phyloP scores from a whole-genome alignment of 371 early-diverging fungal genomes.

The Mucor circinelloides region DNA sequence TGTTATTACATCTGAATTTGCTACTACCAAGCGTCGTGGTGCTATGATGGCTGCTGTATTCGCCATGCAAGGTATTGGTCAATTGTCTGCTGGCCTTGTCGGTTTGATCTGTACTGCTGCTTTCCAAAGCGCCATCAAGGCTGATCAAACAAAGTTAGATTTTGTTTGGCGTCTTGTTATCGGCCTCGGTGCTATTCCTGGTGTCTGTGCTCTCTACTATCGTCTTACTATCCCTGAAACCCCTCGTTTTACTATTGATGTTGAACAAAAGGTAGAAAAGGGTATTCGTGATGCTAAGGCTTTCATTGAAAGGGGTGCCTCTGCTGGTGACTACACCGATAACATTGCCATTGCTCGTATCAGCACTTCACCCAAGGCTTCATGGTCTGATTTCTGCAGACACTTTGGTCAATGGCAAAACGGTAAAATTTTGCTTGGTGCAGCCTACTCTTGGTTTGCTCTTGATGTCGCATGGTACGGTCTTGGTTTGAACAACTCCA shows the following conservation, averaged over 20 bases:
- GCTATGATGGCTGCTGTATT: slow-evolving; percentile 86
- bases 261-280: slow-evolving; percentile 66
- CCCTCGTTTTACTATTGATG: slow-evolving; percentile 79
- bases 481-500: slow-evolving; percentile 78
- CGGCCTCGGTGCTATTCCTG: slow-evolving; percentile 75
- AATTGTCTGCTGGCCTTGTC: slow-evolving; percentile 70
- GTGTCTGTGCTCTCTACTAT: slow-evolving; percentile 63
- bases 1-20: slow-evolving; percentile 83
- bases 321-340: slow-evolving; percentile 38
- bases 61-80: slow-evolving; percentile 88
- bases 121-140: slow-evolving; percentile 56
- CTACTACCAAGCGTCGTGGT: slow-evolving; percentile 74
- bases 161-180: slow-evolving; percentile 79
- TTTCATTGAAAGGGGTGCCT: slow-evolving; percentile 39
- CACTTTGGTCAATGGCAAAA: slow-evolving; percentile 65
- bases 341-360: slow-evolving; percentile 29
- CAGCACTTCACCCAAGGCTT: slow-evolving; percentile 37
- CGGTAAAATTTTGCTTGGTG: slow-evolving; percentile 59
- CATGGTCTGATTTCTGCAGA: slow-evolving; percentile 58
- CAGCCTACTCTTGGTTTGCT: slow-evolving; percentile 71
- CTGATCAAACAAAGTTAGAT: slow-evolving; percentile 62
- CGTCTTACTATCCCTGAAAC: slow-evolving; percentile 87
- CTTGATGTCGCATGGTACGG: slow-evolving; percentile 91
- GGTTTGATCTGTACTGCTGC: slow-evolving; percentile 61
- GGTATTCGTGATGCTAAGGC: slow-evolving; percentile 58